These are phyloP conservation scores for Eutrema salsugineum DNA, from an alignment of 441 rosid species.

Conservation along the genomic window DNA sequence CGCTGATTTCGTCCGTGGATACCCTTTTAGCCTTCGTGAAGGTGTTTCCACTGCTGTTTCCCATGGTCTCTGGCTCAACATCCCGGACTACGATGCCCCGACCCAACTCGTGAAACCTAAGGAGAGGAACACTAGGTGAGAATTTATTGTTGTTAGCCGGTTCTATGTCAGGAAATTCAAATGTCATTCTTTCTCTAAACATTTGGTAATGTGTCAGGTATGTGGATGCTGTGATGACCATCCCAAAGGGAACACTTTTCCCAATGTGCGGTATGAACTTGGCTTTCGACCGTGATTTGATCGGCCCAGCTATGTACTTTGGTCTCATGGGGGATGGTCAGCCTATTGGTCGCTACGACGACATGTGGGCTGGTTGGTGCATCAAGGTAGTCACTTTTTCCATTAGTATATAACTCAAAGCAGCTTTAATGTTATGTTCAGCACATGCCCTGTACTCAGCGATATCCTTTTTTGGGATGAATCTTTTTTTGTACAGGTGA, in stretches of 20 bases:
- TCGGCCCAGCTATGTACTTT: slow-evolving; percentile 98
- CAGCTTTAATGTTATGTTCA: neutral
- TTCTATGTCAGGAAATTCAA: neutral
- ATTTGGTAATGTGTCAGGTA: slow-evolving; percentile 39
- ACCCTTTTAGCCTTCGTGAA: slow-evolving; percentile 93
- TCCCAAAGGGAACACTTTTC: slow-evolving; percentile 93
- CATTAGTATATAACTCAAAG: neutral
- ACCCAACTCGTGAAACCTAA: slow-evolving; percentile 94
- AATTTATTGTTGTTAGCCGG: neutral
- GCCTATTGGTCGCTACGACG: slow-evolving; percentile 96
- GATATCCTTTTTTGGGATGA: neutral
- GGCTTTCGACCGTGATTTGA: slow-evolving; percentile 81
- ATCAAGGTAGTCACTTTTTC: slow-evolving; percentile 48
- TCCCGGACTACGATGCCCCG: slow-evolving; percentile 96
- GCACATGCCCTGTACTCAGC: slow-evolving; percentile 3
- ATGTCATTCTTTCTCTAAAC: neutral
- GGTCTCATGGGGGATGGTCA: slow-evolving; percentile 99
- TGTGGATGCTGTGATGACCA: slow-evolving; percentile 91
- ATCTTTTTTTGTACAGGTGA: slow-evolving; percentile 44
- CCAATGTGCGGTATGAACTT: slow-evolving; percentile 99
- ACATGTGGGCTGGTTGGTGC: slow-evolving; percentile 99
- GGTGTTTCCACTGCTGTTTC: slow-evolving; percentile 95
- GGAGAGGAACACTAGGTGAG: slow-evolving; percentile 83
- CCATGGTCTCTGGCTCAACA: slow-evolving; percentile 98
- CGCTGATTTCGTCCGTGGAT: slow-evolving; percentile 95